Evolutionary conservation across 345 rosid species (phyloP).

Genomic region (Bruguiera parviflora): DNA sequence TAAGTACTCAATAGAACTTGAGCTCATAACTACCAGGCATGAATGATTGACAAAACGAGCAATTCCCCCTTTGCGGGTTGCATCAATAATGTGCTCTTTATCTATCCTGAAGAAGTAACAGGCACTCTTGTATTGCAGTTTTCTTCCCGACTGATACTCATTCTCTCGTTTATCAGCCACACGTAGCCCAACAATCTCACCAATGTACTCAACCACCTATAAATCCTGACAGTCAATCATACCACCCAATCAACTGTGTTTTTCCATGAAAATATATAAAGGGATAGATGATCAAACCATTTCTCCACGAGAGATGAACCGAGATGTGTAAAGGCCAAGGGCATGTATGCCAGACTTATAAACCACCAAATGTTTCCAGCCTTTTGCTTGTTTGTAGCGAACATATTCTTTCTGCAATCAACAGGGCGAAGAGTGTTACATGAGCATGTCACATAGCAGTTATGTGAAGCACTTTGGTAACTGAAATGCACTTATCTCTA

Average conservation of each 20-base stretch:
- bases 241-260: slow-evolving; percentile 5
- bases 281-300: slow-evolving; percentile 40
- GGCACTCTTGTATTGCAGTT: slow-evolving; percentile 55
- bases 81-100: slow-evolving; percentile 57
- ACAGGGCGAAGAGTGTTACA: not conserved
- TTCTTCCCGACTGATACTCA: slow-evolving; percentile 48
- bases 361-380: slow-evolving; percentile 55
- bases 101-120: slow-evolving; percentile 64
- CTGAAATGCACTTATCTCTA: not conserved
- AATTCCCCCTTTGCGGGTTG: slow-evolving; percentile 53
- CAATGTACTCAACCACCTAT: slow-evolving; percentile 59
- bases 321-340: slow-evolving; percentile 57
- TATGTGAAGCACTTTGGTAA: not conserved
- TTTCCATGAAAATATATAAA: not conserved
- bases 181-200: slow-evolving; percentile 52
- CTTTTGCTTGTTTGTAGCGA: slow-evolving; percentile 46
- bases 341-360: slow-evolving; percentile 63
- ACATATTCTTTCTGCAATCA: slow-evolving; percentile 52
- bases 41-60: slow-evolving; percentile 66
- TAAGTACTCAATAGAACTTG: not conserved
- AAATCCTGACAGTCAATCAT: slow-evolving; percentile 1
- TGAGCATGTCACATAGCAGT: not conserved
- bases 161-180: slow-evolving; percentile 53
- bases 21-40: slow-evolving; percentile 39
- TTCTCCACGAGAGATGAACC: slow-evolving; percentile 49